Conservation (phyloP, 441 rosid species). For the Populus hybrid region DNA sequence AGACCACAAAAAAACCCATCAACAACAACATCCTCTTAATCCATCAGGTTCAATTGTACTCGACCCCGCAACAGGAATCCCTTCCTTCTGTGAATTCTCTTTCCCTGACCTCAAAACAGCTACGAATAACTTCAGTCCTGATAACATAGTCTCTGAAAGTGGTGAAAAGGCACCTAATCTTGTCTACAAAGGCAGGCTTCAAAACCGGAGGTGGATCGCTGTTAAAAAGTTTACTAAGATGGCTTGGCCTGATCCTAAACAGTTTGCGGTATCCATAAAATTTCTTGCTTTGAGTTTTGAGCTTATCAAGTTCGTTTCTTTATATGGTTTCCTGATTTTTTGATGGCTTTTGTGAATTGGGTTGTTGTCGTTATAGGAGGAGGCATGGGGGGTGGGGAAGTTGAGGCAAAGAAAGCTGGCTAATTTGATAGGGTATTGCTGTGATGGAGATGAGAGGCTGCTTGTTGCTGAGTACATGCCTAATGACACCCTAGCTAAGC, state of each 20-base stretch:
- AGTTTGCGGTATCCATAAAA: conserved; percentile 57
- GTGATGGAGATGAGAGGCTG: conserved; percentile 80
- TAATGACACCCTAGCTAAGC: conserved; percentile 83
- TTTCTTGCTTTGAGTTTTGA: not conserved
- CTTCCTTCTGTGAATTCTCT: conserved; percentile 71
- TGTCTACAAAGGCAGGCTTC: conserved; percentile 76
- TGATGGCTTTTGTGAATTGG: conserved; percentile 1
- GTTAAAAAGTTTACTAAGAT: conserved; percentile 82
- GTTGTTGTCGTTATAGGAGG: conserved; percentile 46
- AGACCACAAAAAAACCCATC: conserved; percentile 23
- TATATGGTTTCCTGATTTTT: not conserved
- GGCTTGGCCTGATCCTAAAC: conserved; percentile 96
- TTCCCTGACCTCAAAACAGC: conserved; percentile 70
- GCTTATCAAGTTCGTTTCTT: not conserved
- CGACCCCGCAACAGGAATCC: conserved; percentile 37
- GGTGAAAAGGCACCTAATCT: conserved; percentile 85
- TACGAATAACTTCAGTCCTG: conserved; percentile 74
- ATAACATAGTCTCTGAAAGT: conserved; percentile 77
- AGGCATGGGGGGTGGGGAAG: conserved; percentile 72
- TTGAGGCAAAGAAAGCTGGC: conserved; percentile 72
- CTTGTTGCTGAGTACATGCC: conserved; percentile 89
- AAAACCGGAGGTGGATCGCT: conserved; percentile 77
- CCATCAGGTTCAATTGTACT: conserved; percentile 22
- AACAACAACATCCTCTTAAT: conserved; percentile 15
- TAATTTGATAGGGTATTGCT: conserved; percentile 85